A percentile compares a stretch with the other conserved stretches of the same genome.
phyloP scores from a whole-genome alignment of 176 grass and related monocot genomes.

The Poa annua region DNA sequence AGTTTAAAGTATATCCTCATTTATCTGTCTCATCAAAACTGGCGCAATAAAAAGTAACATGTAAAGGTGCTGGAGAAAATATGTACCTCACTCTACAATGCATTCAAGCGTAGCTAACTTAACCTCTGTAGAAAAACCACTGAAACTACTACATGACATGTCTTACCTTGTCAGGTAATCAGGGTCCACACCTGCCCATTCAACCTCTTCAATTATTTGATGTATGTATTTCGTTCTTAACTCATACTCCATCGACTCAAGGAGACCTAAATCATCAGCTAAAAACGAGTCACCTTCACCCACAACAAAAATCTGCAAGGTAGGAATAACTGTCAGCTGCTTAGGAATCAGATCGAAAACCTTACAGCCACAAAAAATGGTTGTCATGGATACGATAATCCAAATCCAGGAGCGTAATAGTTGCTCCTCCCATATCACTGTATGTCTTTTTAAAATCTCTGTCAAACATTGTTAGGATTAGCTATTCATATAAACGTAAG shows the following conservation, averaged over 20 bases:
- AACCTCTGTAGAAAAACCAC: conserved; percentile 11
- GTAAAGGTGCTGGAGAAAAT: conserved; percentile 1
- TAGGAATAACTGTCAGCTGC: conserved; percentile 29
- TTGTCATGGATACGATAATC: conserved; percentile 5
- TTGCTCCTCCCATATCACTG: background rate
- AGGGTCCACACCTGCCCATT: conserved; percentile 76
- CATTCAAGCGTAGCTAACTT: conserved; percentile 40
- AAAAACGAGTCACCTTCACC: conserved; percentile 75
- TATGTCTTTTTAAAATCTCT: background rate
- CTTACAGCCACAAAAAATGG: conserved; percentile 23
- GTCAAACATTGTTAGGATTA: background rate
- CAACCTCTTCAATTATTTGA: conserved; percentile 88
- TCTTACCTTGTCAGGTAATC: conserved; percentile 90
- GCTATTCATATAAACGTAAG: background rate
- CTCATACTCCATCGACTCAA: conserved; percentile 89
- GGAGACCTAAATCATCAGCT: conserved; percentile 80
- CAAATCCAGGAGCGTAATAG: conserved; percentile 10
- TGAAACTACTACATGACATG: conserved; percentile 26
- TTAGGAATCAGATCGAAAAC: conserved; percentile 38
- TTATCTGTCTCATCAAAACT: conserved; percentile 29
- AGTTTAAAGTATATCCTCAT: conserved; percentile 11
- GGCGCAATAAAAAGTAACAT: conserved; percentile 22
- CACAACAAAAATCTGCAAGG: conserved; percentile 79
- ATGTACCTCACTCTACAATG: conserved; percentile 26
- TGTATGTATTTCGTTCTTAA: conserved; percentile 79